These are phyloP conservation scores for Penicillium subrubescens DNA, from an alignment of 495 filamentous ascomycete genomes.

Conservation along the genomic window DNA sequence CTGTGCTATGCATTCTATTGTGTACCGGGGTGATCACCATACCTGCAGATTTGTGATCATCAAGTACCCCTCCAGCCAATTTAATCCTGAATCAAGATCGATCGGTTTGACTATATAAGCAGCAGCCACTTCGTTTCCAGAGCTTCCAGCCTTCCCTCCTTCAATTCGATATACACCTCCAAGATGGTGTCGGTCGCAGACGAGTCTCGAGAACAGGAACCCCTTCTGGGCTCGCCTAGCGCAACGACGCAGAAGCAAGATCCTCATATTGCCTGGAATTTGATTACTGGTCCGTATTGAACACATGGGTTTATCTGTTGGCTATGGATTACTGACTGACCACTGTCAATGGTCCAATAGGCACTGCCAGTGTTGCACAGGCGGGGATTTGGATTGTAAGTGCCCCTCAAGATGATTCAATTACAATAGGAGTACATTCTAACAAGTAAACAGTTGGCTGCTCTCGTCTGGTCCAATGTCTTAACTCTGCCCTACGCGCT, in stretches of 20 bases:
- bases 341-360: conserved; percentile 37
- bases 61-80: background rate
- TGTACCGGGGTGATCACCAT: background rate
- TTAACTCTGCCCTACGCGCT: conserved; percentile 67
- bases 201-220: conserved; percentile 63
- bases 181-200: conserved; percentile 25
- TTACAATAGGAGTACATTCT: background rate
- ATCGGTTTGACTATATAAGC: background rate
- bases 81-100: background rate
- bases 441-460: conserved; percentile 56
- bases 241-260: conserved; percentile 70
- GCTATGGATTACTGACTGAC: background rate
- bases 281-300: conserved; percentile 68
- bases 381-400: conserved; percentile 66
- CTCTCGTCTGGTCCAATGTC: conserved; percentile 72
- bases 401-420: background rate
- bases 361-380: conserved; percentile 70
- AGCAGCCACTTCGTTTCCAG: background rate
- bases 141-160: too few species aligned
- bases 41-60: background rate
- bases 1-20: background rate
- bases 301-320: background rate
- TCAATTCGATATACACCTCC: too few species aligned
- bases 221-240: conserved; percentile 72
- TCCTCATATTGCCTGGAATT: conserved; percentile 63